Base-by-base conservation (phyloP, 495 filamentous ascomycete genomes). In the Aspergillus wentii region DNA sequence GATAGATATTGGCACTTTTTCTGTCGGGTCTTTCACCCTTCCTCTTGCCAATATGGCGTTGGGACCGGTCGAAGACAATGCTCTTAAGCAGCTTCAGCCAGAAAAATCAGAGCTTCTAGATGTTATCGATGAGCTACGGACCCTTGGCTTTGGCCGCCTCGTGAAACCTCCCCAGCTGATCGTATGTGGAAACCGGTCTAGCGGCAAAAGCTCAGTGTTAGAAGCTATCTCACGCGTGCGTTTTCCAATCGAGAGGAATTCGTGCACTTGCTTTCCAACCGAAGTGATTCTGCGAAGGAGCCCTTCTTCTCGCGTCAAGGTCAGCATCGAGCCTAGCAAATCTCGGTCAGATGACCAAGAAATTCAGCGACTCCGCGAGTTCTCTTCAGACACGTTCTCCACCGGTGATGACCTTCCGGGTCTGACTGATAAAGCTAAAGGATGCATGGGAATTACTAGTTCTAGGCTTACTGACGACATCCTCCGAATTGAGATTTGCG, bases 151-250 rank as follows among this genome's bases (percentile, higher is more conserved):
- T 39, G 71, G 66, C 31, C 56, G 61, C 9, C 66, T 76, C 39
- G 57, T 86, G 4, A 66, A 73, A n/a, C 68, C 86, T 0, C 85
- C 85, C 0, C 82, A 87, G 41, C 64, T 91, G 17, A 71, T 87
- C 9, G 83, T 88, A n/a, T 80, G 80, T 40, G 83, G 84, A 1
- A 75, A 83, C 49, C 82, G 86, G 44, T 83, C 79, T 0, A 73
- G 75, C 8, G 84, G 85, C 2, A 88, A 88, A 46, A 83, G 79
- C 48, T 88, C 82, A 0, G 80, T 88, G 0, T 71, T 88, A 0
- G 82, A 88, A 58, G 83, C 80, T 0, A 75, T 91, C 31, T 81
- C 82, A 1, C 72, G 78, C 26, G 76, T 86, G 11, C 74, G 76
- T 0, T 88, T 88, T 41, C 80, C 83, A 0, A 51, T 69, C n/a